Base-by-base conservation (phyloP, 2,329 filamentous ascomycete species). In the Epichloe baconii region DNA sequence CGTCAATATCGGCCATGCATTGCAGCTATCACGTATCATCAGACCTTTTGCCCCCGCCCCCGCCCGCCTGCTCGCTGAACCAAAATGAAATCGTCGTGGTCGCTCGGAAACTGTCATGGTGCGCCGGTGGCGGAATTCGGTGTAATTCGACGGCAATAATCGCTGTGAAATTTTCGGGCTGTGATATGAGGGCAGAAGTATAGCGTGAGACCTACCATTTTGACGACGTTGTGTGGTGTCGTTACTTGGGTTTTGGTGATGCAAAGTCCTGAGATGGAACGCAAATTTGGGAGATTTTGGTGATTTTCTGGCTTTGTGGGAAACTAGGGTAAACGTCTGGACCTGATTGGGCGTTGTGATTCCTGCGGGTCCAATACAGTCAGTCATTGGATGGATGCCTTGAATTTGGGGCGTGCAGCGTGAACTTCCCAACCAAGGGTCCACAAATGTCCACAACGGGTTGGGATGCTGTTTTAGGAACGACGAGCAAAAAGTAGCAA, bases 241-340 rank as follows among this genome's bases (percentile, higher is more conserved):
- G 68, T 70, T 62, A 58, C 58, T 64, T 65, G 61, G 65, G 64
- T 65, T 62, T 66, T 68, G 67, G 65, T 67, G 66, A 71, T 69
- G 67, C 62, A 60, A 66, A 66, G 64, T 66, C 66, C 61, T 62
- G 54, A 59, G 59, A 58, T 56, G 54, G 59, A 56, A 58, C 53
- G 60, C 36, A 61, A 65, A 69, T 68, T 70, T 70, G 63, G 61
- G 62, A 62, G 61, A 64, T 65, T 68, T 69, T 69, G 65, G 62
- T 66, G 64, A 67, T 67, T 69, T 70, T 70, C 66, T 68, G 61
- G 64, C 62, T 69, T 70, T 71, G 68, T 71, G 68, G 67, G 68
- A 62, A 63, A 59, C 60, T 67, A 68, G 66, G 66, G 68, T 68
- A 63, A 59, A 61, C 61, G 58, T 44, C 60, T 58, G 62, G 57